Evolutionary conservation across 2,329 filamentous ascomycete species (phyloP).

Genomic region (Clonostachys solani): DNA sequence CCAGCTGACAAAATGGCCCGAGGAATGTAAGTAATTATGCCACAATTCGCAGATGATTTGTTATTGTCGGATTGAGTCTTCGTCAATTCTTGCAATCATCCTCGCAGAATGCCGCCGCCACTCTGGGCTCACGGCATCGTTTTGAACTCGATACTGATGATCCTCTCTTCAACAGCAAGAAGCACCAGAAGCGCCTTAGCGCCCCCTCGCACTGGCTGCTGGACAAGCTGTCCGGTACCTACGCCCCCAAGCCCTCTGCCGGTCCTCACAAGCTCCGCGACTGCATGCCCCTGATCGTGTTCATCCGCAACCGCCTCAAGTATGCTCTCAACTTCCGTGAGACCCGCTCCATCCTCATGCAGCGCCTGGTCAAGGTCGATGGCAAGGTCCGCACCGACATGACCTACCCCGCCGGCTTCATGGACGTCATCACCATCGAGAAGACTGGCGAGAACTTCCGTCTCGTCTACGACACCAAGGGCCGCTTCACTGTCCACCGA

Average conservation of each 20-base stretch:
- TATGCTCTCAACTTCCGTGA: constrained; percentile 99
- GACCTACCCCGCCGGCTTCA: constrained; percentile 97
- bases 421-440: constrained; percentile 99
- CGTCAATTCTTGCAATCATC: too few relatives aligned
- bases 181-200: constrained; percentile 99
- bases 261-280: constrained; percentile 99
- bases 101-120: background rate
- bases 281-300: constrained; percentile 98
- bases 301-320: constrained; percentile 96
- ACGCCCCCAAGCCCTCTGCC: constrained; percentile 63
- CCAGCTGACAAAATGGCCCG: constrained; percentile 55
- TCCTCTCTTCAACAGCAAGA: constrained; percentile 60
- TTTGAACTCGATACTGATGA: background rate
- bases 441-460: constrained; percentile 99
- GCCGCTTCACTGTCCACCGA: constrained; percentile 99
- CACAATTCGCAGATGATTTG: too few relatives aligned
- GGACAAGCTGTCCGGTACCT: constrained; percentile 97
- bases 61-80: too few relatives aligned
- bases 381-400: constrained; percentile 98
- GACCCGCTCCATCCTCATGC: constrained; percentile 97
- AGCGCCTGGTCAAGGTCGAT: constrained; percentile 99
- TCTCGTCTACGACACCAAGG: constrained; percentile 99
- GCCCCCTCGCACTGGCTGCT: constrained; percentile 99
- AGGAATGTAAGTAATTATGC: constrained; percentile 53
- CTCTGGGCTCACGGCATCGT: background rate